Base-by-base conservation (phyloP, 2,329 filamentous ascomycete species). In the Venturia carpophila region DNA sequence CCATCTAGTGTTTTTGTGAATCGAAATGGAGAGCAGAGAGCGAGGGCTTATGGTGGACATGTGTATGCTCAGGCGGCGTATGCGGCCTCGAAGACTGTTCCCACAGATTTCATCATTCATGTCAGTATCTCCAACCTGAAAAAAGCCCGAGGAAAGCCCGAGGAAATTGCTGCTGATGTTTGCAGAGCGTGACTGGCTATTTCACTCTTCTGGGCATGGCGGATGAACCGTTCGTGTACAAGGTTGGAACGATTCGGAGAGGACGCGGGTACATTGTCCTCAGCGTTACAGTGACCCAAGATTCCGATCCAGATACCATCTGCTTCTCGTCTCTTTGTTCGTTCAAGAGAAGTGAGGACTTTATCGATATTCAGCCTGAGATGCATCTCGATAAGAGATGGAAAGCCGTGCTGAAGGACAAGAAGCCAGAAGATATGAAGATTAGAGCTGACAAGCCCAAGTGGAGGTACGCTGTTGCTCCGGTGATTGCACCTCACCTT, bases 31-130 rank as follows among this genome's bases (percentile, higher is more conserved):
- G 55, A 65, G 27, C 21, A 27, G 56, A 43, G 64, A 56, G 39
- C 64, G 45, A 37, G 64, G 24, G 64, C 64, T 27, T 65, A 24
- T 62, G 64, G 64, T 30, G 64, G 64, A 15, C 64, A 65, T 21
- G 64, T 65, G 11, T 65, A 65, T 65, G 64, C 64, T n/a, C 64
- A 65, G 19, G 64, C 64, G 19, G 64, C 39, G 13, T 65, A 65
- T 52, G 64, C 64, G 5, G 55, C 55, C 15, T 39, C 47, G 34
- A 65, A 65, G 30, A 65, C 64, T 34, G 64, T 65, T 10, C 37
- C 37, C 5, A 19, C 5, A 3, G 52, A 30, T 11, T 61, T 65
- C n/a, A 47, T 65, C 7, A 62, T 65, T 34, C 64, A 65, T 39
- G 64, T 62, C 5, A 39, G 64, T 3, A 17, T 3, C 9, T 7